Conservation (phyloP, 345 rosid species). For the Heritiera littoralis region DNA sequence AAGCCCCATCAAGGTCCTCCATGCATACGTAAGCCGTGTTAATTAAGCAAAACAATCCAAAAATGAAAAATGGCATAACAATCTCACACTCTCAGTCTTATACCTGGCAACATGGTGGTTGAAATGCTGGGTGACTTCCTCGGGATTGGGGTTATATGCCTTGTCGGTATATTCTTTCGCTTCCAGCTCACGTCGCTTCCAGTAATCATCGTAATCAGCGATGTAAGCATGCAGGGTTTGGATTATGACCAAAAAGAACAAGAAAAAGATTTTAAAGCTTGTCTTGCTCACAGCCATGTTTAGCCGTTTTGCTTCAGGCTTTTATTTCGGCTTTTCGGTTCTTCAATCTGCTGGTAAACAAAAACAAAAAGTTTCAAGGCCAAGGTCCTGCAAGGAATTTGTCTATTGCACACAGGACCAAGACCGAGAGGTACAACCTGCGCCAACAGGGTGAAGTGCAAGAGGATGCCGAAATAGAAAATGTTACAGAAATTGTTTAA, state of each 20-base stretch:
- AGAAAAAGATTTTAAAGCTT: constrained; percentile 3
- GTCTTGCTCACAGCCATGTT: neutral
- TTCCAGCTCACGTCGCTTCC: constrained; percentile 43
- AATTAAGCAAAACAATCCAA: neutral
- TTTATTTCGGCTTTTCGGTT: too few relatives aligned
- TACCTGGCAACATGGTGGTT: constrained; percentile 47
- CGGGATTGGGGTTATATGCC: constrained; percentile 59
- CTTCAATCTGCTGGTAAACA: neutral
- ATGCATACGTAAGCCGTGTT: neutral
- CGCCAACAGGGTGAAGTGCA: neutral
- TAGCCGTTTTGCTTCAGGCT: neutral
- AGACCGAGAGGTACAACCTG: neutral
- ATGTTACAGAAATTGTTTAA: neutral
- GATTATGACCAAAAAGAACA: constrained; percentile 30
- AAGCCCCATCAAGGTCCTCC: constrained; percentile 5
- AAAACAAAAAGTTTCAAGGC: neutral
- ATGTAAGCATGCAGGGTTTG: constrained; percentile 37
- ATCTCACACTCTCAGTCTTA: neutral
- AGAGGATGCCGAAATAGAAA: neutral
- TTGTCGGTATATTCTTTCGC: constrained; percentile 37
- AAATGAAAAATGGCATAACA: too few relatives aligned
- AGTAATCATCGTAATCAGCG: constrained; percentile 53
- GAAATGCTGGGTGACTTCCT: constrained; percentile 43
- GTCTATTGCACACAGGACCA: neutral
- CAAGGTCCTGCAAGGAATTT: neutral